A percentile compares a stretch with the other conserved stretches of the same genome.
Evolutionary conservation across 495 filamentous ascomycete species (phyloP).

Genomic region (Aspergillus saccharolyticus): DNA sequence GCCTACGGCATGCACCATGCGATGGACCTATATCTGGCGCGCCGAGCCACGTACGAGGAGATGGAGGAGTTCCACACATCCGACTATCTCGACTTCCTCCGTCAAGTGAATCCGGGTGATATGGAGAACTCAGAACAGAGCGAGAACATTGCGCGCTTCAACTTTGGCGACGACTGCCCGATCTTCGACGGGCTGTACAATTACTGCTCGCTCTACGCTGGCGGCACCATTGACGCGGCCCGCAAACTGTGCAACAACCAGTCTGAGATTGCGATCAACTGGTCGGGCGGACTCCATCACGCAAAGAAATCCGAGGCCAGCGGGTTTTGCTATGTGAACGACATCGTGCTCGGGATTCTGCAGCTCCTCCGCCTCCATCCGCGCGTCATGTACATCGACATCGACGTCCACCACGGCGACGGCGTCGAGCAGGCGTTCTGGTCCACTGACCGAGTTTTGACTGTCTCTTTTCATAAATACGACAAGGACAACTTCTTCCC

Average conservation of each 20-base stretch:
- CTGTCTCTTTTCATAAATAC: constrained; percentile 96
- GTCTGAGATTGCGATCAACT: constrained; percentile 94
- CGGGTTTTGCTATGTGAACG: constrained; percentile 98
- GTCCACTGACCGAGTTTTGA: constrained; percentile 93
- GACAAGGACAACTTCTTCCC: constrained; percentile 75
- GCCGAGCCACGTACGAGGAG: constrained; percentile 80
- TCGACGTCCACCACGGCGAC: constrained; percentile 97
- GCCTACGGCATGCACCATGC: constrained; percentile 92
- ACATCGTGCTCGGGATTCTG: constrained; percentile 93
- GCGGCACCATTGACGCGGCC: constrained; percentile 85
- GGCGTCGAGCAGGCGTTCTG: constrained; percentile 97
- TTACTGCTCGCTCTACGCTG: constrained; percentile 90
- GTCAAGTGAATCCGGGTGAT: constrained; percentile 39
- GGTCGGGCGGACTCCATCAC: constrained; percentile 98
- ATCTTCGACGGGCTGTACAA: constrained; percentile 94
- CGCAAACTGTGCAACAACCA: constrained; percentile 80
- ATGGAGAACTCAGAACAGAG: constrained; percentile 41
- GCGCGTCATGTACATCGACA: constrained; percentile 94
- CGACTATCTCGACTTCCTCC: constrained; percentile 87
- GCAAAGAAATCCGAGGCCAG: constrained; percentile 91
- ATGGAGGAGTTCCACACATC: constrained; percentile 77
- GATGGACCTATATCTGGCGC: constrained; percentile 86
- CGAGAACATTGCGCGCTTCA: constrained; percentile 53
- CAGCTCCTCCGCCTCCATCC: constrained; percentile 82
- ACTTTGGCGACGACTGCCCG: constrained; percentile 92